Percentiles rank a stretch among this genome's conserved stretches.
Conservation (phyloP, 345 rosid species). For the Brassica rapa region DNA sequence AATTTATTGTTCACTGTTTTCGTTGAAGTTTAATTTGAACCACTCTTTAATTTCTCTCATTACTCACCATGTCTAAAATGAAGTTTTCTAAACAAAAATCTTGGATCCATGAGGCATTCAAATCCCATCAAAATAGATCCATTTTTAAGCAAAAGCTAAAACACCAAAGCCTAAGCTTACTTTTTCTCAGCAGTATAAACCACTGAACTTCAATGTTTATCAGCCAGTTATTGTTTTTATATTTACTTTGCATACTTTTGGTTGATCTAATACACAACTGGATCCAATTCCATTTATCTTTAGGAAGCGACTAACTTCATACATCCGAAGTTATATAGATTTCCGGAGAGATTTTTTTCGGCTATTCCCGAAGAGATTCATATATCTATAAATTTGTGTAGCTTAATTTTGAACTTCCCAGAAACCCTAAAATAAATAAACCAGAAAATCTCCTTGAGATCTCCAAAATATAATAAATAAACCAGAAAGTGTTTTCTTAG, state of each 20-base stretch:
- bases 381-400: neutral
- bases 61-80: slow-evolving; percentile 11
- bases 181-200: neutral
- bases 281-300: neutral
- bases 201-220: neutral
- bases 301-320: neutral
- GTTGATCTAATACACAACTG: neutral
- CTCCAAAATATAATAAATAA: neutral
- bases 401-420: slow-evolving; percentile 4
- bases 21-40: neutral
- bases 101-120: neutral
- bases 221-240: neutral
- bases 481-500: neutral
- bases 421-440: slow-evolving; percentile 27
- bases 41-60: neutral
- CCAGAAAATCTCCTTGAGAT: neutral
- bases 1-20: neutral
- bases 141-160: neutral
- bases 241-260: neutral
- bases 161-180: neutral
- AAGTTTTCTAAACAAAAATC: slow-evolving; percentile 13
- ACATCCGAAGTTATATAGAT: neutral
- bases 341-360: neutral
- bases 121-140: neutral
- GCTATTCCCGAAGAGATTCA: neutral